Percentiles rank a stretch among this genome's conserved stretches.
Conservation (phyloP, 768 basidiomycete species). For the Flagelloscypha sp. region DNA sequence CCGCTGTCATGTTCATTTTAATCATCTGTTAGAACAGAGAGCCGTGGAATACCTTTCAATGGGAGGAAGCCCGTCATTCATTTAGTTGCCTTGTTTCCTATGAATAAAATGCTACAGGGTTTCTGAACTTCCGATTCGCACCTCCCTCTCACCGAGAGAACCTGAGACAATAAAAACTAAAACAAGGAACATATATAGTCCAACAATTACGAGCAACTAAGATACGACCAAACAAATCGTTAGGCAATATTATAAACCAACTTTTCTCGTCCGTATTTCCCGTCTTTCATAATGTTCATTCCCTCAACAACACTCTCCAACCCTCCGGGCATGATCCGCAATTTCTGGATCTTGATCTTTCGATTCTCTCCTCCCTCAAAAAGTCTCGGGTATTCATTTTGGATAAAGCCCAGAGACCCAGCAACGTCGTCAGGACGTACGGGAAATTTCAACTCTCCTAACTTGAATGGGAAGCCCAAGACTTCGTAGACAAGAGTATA, state of each 20-base stretch:
- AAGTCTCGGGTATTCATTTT: neutral
- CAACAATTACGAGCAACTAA: too few species aligned
- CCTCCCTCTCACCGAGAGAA: too few species aligned
- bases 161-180: too few species aligned
- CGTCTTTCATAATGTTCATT: conserved; percentile 5
- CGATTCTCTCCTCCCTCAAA: neutral
- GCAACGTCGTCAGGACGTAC: neutral
- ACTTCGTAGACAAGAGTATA: neutral
- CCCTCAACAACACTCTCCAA: conserved; percentile 2
- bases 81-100: too few species aligned
- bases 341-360: neutral
- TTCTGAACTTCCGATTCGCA: too few species aligned
- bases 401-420: neutral
- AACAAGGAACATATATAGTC: too few species aligned
- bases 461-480: neutral
- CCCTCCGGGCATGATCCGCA: conserved; percentile 1
- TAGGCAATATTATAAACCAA: conserved; percentile 3
- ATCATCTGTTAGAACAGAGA: too few species aligned
- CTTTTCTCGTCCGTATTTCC: conserved; percentile 3
- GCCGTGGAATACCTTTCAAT: too few species aligned
- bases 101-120: too few species aligned
- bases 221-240: too few species aligned
- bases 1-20: too few species aligned
- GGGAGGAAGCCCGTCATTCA: too few species aligned
- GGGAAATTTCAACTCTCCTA: neutral